These are phyloP conservation scores for Samsoniella hepiali DNA, from an alignment of 2,329 filamentous ascomycete genomes.

Conservation along the genomic window DNA sequence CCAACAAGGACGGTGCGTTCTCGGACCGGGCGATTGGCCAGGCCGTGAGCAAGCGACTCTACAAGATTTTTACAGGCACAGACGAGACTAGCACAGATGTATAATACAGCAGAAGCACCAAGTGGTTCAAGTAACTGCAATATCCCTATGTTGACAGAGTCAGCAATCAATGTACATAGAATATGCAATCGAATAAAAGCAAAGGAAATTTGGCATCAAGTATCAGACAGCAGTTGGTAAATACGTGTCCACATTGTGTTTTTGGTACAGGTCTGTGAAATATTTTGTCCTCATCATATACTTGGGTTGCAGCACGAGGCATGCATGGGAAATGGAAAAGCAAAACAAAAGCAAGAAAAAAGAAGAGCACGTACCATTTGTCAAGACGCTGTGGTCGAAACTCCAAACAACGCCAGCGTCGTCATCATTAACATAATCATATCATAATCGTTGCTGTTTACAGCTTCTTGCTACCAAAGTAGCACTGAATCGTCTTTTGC, in stretches of 20 bases:
- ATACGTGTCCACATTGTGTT: conserved; percentile 62
- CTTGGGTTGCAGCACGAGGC: conserved; percentile 22
- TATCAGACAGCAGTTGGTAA: conserved; percentile 83
- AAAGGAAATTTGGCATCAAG: conserved; percentile 22
- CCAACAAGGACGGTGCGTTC: conserved; percentile 54
- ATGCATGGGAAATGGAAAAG: not conserved
- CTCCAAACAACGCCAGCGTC: conserved; percentile 1
- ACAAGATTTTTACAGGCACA: conserved; percentile 56
- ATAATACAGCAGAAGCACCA: conserved; percentile 25
- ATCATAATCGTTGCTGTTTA: conserved; percentile 20
- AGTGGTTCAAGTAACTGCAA: not conserved
- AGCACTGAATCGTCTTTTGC: conserved; percentile 73
- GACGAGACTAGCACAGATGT: conserved; percentile 57
- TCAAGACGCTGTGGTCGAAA: conserved; percentile 4
- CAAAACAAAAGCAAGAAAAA: conserved; percentile 16
- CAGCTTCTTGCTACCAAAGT: conserved; percentile 51
- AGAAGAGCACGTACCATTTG: conserved; percentile 38
- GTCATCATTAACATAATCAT: conserved; percentile 21
- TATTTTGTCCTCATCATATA: conserved; percentile 65
- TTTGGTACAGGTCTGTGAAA: conserved; percentile 86
- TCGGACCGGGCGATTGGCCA: conserved; percentile 55
- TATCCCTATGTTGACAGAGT: conserved; percentile 8
- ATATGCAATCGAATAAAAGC: conserved; percentile 17
- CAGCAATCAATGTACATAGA: conserved; percentile 14
- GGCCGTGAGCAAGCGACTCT: conserved; percentile 56